phyloP scores from a whole-genome alignment of 1,284 basidiomycete genomes.

The Trichosporon coremiiforme region DNA sequence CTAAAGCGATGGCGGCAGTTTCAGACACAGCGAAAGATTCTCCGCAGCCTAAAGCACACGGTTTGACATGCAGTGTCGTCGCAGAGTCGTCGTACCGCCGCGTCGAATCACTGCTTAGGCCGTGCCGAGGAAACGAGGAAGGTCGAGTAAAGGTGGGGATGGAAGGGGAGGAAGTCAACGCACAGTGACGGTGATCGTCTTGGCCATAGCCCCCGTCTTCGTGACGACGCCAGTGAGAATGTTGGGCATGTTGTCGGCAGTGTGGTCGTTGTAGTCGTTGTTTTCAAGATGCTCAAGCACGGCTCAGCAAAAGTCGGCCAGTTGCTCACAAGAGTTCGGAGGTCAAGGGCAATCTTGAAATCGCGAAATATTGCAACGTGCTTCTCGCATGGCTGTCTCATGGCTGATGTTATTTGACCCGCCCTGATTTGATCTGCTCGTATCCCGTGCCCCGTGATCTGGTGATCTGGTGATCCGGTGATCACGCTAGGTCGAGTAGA shows the following conservation, averaged over 20 bases:
- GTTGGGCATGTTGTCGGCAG: constrained; percentile 38
- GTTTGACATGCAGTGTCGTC: no score
- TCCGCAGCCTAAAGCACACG: no score
- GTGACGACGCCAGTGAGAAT: constrained; percentile 45
- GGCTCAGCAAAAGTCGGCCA: background rate
- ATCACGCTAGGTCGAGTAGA: no score
- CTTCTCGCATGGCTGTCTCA: background rate
- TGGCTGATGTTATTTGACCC: background rate
- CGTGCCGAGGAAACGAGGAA: no score
- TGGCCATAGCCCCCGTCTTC: constrained; percentile 49
- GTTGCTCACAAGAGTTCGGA: background rate
- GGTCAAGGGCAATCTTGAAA: background rate
- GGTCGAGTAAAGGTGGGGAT: background rate
- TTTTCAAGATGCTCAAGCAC: background rate
- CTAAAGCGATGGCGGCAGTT: no score
- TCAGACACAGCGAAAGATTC: no score
- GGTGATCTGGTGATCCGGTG: background rate
- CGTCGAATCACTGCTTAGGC: no score
- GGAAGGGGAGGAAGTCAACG: background rate
- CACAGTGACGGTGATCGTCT: constrained; percentile 51
- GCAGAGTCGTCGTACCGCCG: no score
- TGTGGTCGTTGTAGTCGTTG: background rate
- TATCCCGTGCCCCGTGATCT: background rate
- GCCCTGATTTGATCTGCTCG: background rate
- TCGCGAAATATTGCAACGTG: constrained; percentile 1